Evolutionary conservation across 768 basidiomycete species (phyloP), one percentile per base, ranked within the genome.

Genomic region (Collybiopsis confluens): DNA sequence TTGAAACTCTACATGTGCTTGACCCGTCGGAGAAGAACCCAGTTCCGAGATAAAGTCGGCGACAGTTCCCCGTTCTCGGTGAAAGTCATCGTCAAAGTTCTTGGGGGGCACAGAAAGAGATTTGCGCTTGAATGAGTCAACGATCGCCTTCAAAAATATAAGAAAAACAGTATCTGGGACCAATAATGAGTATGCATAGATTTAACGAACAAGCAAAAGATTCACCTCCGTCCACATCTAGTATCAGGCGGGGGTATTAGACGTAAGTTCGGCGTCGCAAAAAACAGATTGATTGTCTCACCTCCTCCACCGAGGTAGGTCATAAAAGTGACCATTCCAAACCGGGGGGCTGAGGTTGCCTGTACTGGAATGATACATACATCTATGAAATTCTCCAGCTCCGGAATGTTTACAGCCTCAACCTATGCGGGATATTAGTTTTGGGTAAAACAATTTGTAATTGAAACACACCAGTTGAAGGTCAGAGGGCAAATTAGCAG

Each of bases 201-300:
- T 8, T 9, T 9, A 8, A 8, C 8, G 21, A 24, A 26, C n/a
- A 21, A 45, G 23, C 4, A 26, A 7, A 1, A 2, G 59, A 72
- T n/a, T 54, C 64, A 86, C 88, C 88, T 68, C 88, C 88, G 59
- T 90, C 88, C 67, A 81, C 82, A 62, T 90, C 88, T 90, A 67
- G 81, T 81, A 62, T 90, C 88, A 89, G 27, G 5, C 26, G 43
- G 36, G 33, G 41, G 20, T 48, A 40, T 56, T 40, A 54, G 44
- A 9, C 26, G 26, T 26, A 30, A 46, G n/a, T 42, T 40, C 1
- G 44, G 11, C 23, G 23, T 35, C 42, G n/a, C n/a, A n/a, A n/a
- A n/a, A n/a, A n/a, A n/a, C n/a, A n/a, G n/a, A 28, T 7, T 1
- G 30, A 33, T 9, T 18, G 43, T 62, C 81, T 57, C 55, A 87